Base-by-base conservation (phyloP, 2,329 filamentous ascomycete species). In the Epichloe sylvatica region DNA sequence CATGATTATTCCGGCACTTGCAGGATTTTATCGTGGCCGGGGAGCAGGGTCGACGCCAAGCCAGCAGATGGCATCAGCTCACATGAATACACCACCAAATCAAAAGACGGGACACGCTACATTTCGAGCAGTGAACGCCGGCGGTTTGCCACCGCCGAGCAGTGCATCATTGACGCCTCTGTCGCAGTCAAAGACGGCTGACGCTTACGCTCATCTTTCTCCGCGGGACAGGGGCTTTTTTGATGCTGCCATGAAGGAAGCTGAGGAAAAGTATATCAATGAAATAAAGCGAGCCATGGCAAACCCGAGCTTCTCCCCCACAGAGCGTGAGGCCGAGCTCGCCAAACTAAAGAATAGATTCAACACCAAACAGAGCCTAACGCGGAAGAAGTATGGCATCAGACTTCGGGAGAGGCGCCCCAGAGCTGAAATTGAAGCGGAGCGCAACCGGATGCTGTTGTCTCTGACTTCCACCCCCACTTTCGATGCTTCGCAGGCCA, bases 361-460 rank as follows among this genome's bases (percentile, higher is more conserved):
- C 55, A 72, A 72, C 41, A 77, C 74, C 3, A 77, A 75, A 50
- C 75, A 77, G 58, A 77, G 73, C 48, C 68, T 68, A n/a, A 73
- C 77, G 3, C 70, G 77, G 12, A 79, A 77, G 58, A 77, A 71
- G 52, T 79, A 73, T 52, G 76, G 76, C n/a, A 74, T 80, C 34
- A 68, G 70, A 2, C 65, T 80, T 13, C 70, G 74, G 0, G 67
- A 71, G 53, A 65, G 74, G 12, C 71, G 75, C 0, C 70, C 70
- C 2, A 70, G 60, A 52, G 66, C 64, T 0, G 71, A 74, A 51
- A 71, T 77, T 15, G 64, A 70, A 2, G 65, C 67, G 8, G 64
- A 69, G n/a, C 69, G 70, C 9, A 60, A 64, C 47, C 67, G 68
- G 12, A 57, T 70, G 3, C 46, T 65, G 8, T 34, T 49, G 5